A percentile compares a stretch with the other conserved stretches of the same genome.
phyloP scores from a whole-genome alignment of 129 eudicot genomes.

The Apium graveolens region DNA sequence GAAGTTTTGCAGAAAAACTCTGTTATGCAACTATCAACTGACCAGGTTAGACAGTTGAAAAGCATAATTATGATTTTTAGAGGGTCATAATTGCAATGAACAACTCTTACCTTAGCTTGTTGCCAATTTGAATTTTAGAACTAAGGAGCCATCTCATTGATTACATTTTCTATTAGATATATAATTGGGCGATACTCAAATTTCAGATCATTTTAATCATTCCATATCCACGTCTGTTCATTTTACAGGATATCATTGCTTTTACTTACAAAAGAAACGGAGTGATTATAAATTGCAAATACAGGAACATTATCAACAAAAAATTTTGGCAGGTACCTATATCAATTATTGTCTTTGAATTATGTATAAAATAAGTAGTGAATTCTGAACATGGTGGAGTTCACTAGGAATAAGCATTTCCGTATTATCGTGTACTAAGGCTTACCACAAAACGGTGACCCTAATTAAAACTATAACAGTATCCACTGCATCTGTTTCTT shows the following conservation, averaged over 20 bases:
- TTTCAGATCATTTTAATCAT: not conserved
- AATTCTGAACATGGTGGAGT: not conserved
- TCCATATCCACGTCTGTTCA: not conserved
- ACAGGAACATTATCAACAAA: conserved; percentile 43
- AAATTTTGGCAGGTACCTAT: conserved; percentile 83
- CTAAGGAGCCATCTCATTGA: not conserved
- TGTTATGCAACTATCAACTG: conserved; percentile 52
- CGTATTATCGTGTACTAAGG: not conserved
- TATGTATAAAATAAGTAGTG: not conserved
- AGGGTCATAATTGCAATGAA: not conserved
- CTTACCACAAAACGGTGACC: not conserved
- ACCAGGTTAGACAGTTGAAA: conserved; percentile 9
- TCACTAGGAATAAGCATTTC: not conserved
- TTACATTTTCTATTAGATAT: not conserved
- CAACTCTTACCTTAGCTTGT: too few relatives aligned
- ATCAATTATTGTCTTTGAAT: not conserved
- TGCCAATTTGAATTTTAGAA: not conserved
- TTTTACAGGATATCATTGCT: conserved; percentile 36
- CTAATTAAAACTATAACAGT: not conserved
- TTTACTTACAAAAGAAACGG: conserved; percentile 65
- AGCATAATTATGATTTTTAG: not conserved
- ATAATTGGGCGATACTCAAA: not conserved
- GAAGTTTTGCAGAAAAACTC: conserved; percentile 61
- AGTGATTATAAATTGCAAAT: conserved; percentile 68
- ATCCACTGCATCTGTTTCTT: not conserved